Base-by-base conservation (phyloP, 2,329 filamentous ascomycete species). In the Trichophaea hybrida region DNA sequence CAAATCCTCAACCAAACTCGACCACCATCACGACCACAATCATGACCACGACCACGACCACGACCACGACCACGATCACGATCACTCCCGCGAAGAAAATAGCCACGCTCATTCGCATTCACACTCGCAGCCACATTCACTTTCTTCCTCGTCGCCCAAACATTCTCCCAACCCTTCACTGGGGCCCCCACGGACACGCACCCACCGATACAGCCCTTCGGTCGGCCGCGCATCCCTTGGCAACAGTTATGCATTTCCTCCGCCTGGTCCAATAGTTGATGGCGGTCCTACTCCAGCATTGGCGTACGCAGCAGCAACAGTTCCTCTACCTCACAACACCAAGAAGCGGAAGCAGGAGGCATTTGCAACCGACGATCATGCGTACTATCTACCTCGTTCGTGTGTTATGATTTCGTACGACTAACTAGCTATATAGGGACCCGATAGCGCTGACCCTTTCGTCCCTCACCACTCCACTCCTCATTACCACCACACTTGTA, bases 81-180 rank as follows among this genome's bases (percentile, higher is more conserved):
- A 17, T n/a, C 48, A 54, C 37, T 17, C 17, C 37, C 17, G 44
- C 37, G 37, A 31, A n/a, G 35, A 10, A 15, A 34, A 73, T 61
- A 65, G 61, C 24, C 66, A 69, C 24, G 67, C 64, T 34, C 69
- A 69, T 64, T 69, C 73, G 50, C 72, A 76, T 65, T 69, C 72
- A 5, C 74, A 74, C 55, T 68, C 72, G 12, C 73, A 73, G 60
- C 66, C 69, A 10, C 72, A 73, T 58, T 67, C 69, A 32, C 71
- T 67, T 69, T 63, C 63, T 71, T 70, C 60, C 64, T 61, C 52
- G 67, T 69, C 61, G 59, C 64, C 5, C 69, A 70, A 43, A 69
- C 71, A 49, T 62, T 70, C 37, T 24, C 64, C 17, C 64, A 65
- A 35, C 58, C 51, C 38, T 51, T 46, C 60, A 55, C 55, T 65